These are phyloP conservation scores for Alectoria sarmentosa DNA, from an alignment of 495 filamentous ascomycete species.

Conservation along the genomic window DNA sequence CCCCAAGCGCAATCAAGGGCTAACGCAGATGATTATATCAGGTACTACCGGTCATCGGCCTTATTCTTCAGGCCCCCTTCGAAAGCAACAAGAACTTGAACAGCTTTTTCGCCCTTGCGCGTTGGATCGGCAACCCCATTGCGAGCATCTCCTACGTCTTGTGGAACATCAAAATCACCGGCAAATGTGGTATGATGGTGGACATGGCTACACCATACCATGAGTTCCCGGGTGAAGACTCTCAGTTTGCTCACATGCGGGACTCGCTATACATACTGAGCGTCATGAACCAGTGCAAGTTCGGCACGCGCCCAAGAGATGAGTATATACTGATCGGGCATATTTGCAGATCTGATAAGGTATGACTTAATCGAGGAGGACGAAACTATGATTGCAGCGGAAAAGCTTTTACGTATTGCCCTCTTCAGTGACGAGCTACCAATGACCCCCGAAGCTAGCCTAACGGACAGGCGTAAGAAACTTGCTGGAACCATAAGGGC, in stretches of 20 bases:
- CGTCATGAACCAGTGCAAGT: conserved; percentile 38
- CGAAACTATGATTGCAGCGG: conserved; percentile 23
- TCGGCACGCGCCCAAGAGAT: not conserved
- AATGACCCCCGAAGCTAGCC: conserved; percentile 15
- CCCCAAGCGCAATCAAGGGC: not conserved
- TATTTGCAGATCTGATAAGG: not conserved
- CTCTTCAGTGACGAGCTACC: conserved; percentile 34
- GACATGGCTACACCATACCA: conserved; percentile 38
- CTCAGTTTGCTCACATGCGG: conserved; percentile 35
- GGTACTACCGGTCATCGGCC: not conserved
- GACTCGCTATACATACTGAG: conserved; percentile 40
- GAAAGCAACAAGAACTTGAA: conserved; percentile 36
- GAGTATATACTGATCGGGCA: not conserved
- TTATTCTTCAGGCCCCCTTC: conserved; percentile 36
- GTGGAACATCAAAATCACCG: conserved; percentile 43
- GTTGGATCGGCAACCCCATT: conserved; percentile 39
- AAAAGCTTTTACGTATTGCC: conserved; percentile 34
- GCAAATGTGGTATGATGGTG: conserved; percentile 39
- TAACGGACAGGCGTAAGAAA: conserved; percentile 22
- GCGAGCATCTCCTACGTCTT: conserved; percentile 36
- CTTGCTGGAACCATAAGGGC: conserved; percentile 29
- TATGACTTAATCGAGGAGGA: conserved; percentile 22
- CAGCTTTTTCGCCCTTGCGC: conserved; percentile 31
- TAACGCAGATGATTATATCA: not conserved
- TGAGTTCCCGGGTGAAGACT: conserved; percentile 22